Evolutionary conservation across 2,329 filamentous ascomycete species (phyloP), one percentile per base, ranked within the genome.

Genomic region (Exophiala bonariae): DNA sequence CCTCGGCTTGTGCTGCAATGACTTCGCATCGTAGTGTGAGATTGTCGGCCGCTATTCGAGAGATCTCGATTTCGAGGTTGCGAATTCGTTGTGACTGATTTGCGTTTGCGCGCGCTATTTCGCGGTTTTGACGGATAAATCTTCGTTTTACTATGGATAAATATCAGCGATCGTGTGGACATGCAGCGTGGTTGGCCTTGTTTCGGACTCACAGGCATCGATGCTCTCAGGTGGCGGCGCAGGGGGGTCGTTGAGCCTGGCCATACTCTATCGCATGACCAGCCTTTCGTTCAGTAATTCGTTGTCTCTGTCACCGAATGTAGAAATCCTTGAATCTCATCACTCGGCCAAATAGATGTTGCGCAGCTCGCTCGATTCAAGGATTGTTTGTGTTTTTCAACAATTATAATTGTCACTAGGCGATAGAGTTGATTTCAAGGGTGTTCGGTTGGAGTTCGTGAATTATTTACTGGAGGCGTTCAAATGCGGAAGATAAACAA

Each of bases 111-210:
- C 79, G 75, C 49, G 81, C 81, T 49, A 85, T 79, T 61, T 85
- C 82, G 57, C 82, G 79, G 61, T 85, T 85, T 62, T 85, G 82
- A 45, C 82, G 71, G 54, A 84, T 72, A 61, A 84, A 85, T 55
- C 81, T 71, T 50, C 82, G 73, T 68, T 83, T 85, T 43, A 85
- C 80, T 83, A 52, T 19, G 13, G n/a, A 26, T 11, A 6, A 26
- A 26, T 26, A 11, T 26, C 9, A n/a, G n/a, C n/a, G n/a, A n/a
- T n/a, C n/a, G n/a, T n/a, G n/a, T n/a, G n/a, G n/a, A n/a, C n/a
- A n/a, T n/a, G n/a, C n/a, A n/a, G n/a, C n/a, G n/a, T n/a, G n/a
- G n/a, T n/a, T n/a, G n/a, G n/a, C n/a, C n/a, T n/a, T n/a, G n/a
- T 17, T 35, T 36, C 14, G n/a, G 11, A 67, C 73, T 63, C 62